Evolutionary conservation across 495 filamentous ascomycete genomes (phyloP).

Genomic region (Apodospora peruviana): DNA sequence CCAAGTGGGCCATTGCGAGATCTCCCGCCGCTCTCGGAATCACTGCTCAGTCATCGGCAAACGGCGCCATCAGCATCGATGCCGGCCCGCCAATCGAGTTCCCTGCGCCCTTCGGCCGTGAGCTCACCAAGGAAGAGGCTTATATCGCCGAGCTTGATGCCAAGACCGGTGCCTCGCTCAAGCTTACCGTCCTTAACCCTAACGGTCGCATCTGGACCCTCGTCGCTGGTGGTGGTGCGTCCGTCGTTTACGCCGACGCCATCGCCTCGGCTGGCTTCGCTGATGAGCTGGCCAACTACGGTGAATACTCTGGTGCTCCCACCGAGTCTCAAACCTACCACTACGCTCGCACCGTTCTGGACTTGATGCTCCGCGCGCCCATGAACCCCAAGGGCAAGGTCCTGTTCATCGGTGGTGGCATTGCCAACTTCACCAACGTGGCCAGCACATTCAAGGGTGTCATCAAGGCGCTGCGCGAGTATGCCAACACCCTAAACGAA

Average conservation of each 20-base stretch:
- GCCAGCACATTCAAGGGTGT: conserved; percentile 99
- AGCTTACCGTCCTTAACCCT: conserved; percentile 92
- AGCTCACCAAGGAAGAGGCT: conserved; percentile 95
- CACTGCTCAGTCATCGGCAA: conserved; percentile 47
- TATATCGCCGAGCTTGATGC: conserved; percentile 98
- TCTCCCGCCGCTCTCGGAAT: conserved; percentile 82
- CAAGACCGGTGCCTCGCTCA: conserved; percentile 98
- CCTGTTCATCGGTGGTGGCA: conserved; percentile 98
- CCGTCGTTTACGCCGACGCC: conserved; percentile 97
- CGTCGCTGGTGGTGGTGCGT: conserved; percentile 98
- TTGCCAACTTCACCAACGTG: conserved; percentile 99
- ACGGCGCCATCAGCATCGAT: conserved; percentile 84
- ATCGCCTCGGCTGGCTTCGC: conserved; percentile 96
- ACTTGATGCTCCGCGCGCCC: conserved; percentile 95
- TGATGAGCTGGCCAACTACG: conserved; percentile 96
- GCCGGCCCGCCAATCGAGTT: conserved; percentile 98
- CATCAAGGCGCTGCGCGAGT: conserved; percentile 93
- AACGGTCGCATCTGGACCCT: conserved; percentile 94
- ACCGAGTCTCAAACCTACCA: conserved; percentile 98
- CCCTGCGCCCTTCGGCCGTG: conserved; percentile 96
- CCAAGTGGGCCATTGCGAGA: conserved; percentile 95
- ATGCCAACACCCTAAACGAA: conserved; percentile 77
- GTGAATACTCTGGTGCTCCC: conserved; percentile 98
- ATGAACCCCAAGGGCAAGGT: conserved; percentile 86
- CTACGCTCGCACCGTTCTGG: conserved; percentile 93